A percentile compares a stretch with the other conserved stretches of the same genome.
phyloP scores from a whole-genome alignment of 2,329 filamentous ascomycete genomes.

The Alternaria alternata region DNA sequence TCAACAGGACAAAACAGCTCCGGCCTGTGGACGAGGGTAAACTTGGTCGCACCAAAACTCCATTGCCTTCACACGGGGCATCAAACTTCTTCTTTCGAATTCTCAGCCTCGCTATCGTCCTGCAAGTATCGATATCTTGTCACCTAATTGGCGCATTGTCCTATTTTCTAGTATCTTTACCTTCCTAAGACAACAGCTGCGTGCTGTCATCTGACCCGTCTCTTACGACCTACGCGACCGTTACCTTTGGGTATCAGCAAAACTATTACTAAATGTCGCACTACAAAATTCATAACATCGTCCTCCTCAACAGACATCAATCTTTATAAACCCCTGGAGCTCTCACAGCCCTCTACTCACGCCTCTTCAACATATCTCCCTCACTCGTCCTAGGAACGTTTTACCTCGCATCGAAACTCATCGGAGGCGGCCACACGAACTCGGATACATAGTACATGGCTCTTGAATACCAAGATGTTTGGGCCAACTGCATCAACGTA shows the following conservation, averaged over 20 bases:
- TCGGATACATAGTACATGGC: background rate
- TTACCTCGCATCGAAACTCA: background rate
- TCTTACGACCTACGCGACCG: background rate
- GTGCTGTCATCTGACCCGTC: background rate
- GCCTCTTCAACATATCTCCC: background rate
- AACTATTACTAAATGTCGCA: background rate
- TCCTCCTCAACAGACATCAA: background rate
- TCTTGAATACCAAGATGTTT: slow-evolving; percentile 4
- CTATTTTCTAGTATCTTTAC: too few relatives aligned
- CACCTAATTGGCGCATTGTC: background rate
- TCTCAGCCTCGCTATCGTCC: background rate
- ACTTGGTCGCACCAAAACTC: background rate
- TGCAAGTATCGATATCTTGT: background rate
- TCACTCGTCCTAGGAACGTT: background rate
- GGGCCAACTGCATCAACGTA: slow-evolving; percentile 33
- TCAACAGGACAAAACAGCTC: background rate
- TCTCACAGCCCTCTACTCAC: background rate
- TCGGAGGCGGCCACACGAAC: background rate
- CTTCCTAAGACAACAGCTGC: background rate
- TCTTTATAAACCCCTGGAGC: background rate
- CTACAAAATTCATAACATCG: background rate
- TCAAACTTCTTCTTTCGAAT: background rate
- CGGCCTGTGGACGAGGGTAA: too few relatives aligned
- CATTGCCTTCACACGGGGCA: background rate
- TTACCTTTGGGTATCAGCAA: background rate